Evolutionary conservation across 2,329 filamentous ascomycete species (phyloP).

Genomic region (Polychaeton citri): DNA sequence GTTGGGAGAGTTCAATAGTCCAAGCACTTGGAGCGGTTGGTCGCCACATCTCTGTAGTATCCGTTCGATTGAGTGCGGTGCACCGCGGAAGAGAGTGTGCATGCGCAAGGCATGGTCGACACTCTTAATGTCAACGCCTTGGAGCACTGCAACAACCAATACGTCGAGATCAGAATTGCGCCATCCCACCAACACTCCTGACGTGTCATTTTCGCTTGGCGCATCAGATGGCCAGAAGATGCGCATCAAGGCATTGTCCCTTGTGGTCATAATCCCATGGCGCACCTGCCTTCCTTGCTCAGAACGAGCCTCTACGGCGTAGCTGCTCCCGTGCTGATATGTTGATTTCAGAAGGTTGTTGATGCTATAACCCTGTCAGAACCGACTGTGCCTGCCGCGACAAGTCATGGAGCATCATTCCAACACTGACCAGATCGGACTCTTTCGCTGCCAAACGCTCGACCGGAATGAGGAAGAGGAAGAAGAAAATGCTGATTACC

Average conservation of each 20-base stretch:
- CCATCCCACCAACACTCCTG: conserved; percentile 90
- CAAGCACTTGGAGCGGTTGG: conserved; percentile 71
- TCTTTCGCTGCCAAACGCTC: conserved; percentile 71
- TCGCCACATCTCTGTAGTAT: conserved; percentile 79
- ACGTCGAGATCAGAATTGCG: conserved; percentile 83
- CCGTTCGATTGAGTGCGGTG: conserved; percentile 62
- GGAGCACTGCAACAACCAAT: conserved; percentile 77
- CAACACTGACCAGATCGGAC: conserved; percentile 55
- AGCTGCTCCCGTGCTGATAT: conserved; percentile 94
- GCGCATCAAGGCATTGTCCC: conserved; percentile 75
- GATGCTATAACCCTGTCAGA: conserved; percentile 59
- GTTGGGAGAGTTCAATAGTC: conserved; percentile 53
- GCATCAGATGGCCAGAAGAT: conserved; percentile 94
- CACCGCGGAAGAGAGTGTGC: conserved; percentile 71
- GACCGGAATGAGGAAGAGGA: conserved; percentile 71
- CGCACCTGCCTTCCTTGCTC: conserved; percentile 23
- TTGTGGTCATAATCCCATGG: conserved; percentile 50
- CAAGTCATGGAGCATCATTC: no score
- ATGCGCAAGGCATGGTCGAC: conserved; percentile 80
- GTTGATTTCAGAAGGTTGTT: conserved; percentile 60
- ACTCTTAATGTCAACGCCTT: conserved; percentile 78
- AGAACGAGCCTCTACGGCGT: conserved; percentile 88
- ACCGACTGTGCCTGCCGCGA: no score
- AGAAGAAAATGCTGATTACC: conserved; percentile 71
- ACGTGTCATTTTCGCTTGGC: conserved; percentile 47